phyloP scores from a whole-genome alignment of 1,284 basidiomycete species.

The Gymnopus androsaceus region DNA sequence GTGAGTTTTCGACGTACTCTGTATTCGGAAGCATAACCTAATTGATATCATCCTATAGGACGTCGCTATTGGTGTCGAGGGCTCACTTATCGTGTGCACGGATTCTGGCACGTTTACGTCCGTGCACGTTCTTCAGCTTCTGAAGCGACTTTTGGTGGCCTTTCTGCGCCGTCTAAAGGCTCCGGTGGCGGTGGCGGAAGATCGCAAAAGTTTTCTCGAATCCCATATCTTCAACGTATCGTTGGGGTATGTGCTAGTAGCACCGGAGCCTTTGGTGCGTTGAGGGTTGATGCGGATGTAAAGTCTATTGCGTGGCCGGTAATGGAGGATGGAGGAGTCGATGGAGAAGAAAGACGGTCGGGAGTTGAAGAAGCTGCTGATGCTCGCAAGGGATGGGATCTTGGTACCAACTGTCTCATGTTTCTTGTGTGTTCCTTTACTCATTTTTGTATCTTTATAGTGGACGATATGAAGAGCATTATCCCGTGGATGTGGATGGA shows the following conservation, averaged over 20 bases:
- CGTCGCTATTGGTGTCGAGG: conserved; percentile 87
- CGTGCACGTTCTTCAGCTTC: conserved; percentile 60
- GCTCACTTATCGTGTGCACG: conserved; percentile 90
- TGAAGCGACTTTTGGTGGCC: conserved; percentile 43
- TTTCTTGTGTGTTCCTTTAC: too few species aligned
- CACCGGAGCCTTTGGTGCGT: conserved; percentile 87
- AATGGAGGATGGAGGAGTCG: not conserved
- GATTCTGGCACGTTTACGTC: conserved; percentile 91
- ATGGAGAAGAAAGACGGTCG: conserved; percentile 1
- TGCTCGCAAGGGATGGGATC: conserved; percentile 16
- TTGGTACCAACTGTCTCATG: too few species aligned
- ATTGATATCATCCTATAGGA: conserved; percentile 48
- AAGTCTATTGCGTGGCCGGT: conserved; percentile 44
- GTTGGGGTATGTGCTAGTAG: conserved; percentile 85
- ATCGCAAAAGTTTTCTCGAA: conserved; percentile 79
- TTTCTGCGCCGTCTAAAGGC: conserved; percentile 25
- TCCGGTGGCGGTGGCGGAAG: conserved; percentile 45
- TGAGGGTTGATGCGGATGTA: conserved; percentile 75
- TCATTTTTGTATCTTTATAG: too few species aligned
- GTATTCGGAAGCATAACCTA: not conserved
- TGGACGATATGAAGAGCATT: conserved; percentile 12
- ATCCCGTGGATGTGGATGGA: conserved; percentile 16
- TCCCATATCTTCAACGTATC: conserved; percentile 85
- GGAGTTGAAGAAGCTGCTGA: not conserved
- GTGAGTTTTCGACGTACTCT: conserved; percentile 37